These are phyloP conservation scores for Aegilops sharonensis DNA, from an alignment of 176 grass and related monocot species.

Conservation along the genomic window DNA sequence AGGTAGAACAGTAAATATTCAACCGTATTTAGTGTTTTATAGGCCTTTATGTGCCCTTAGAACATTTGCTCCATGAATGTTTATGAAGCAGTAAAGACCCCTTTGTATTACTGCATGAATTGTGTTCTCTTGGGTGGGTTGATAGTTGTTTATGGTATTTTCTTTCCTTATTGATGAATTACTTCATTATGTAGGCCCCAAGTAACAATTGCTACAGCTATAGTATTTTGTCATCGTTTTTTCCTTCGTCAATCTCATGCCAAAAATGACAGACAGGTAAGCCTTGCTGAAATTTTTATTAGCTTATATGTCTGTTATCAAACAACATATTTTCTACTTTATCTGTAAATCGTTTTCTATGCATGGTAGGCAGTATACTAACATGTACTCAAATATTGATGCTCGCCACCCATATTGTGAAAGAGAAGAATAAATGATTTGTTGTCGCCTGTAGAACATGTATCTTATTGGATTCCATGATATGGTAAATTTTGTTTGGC, in stretches of 20 bases:
- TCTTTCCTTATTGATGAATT: neutral
- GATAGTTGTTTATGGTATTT: neutral
- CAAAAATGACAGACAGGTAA: conserved; percentile 90
- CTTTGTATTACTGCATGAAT: neutral
- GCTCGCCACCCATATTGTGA: neutral
- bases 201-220: conserved; percentile 82
- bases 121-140: conserved; percentile 7
- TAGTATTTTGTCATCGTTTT: conserved; percentile 90
- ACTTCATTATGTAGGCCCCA: conserved; percentile 58
- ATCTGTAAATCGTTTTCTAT: neutral
- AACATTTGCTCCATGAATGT: conserved; percentile 3
- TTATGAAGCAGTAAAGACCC: neutral
- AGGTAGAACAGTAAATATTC: neutral
- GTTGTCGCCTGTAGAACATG: neutral
- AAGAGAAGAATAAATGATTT: neutral
- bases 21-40: neutral
- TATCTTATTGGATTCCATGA: neutral
- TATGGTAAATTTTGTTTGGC: neutral
- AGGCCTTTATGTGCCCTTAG: neutral
- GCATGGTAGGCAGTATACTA: neutral
- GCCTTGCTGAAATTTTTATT: conserved; percentile 20
- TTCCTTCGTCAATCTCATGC: conserved; percentile 83
- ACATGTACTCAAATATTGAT: neutral
- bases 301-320: neutral
- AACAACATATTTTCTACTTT: neutral